Conservation (phyloP, 2,329 filamentous ascomycete species). For the Paecilomyces variotii region DNA sequence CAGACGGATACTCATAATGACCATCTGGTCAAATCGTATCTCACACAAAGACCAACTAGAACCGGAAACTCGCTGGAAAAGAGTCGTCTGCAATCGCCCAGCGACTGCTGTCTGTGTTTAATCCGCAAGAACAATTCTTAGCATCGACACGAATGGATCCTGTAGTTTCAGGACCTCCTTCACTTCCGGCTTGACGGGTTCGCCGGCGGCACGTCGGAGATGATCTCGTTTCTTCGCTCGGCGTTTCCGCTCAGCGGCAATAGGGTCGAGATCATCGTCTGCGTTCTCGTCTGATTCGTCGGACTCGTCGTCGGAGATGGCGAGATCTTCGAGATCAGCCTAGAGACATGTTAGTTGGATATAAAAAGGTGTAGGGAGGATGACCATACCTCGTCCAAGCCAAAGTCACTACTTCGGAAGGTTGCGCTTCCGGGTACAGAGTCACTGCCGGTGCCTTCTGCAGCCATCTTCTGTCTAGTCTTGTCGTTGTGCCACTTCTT, state of each 20-base stretch:
- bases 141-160: conserved; percentile 72
- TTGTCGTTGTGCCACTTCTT: conserved; percentile 99
- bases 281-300: conserved; percentile 58
- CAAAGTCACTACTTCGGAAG: conserved; percentile 82
- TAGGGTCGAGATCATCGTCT: conserved; percentile 76
- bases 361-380: not conserved
- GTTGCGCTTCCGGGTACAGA: conserved; percentile 45
- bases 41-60: not conserved
- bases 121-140: conserved; percentile 71
- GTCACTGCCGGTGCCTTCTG: conserved; percentile 53
- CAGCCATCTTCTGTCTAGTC: conserved; percentile 97
- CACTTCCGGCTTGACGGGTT: conserved; percentile 74
- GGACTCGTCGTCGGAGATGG: conserved; percentile 65
- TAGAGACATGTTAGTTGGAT: conserved; percentile 15
- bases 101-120: conserved; percentile 31
- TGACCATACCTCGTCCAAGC: conserved; percentile 61
- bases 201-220: conserved; percentile 70
- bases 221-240: conserved; percentile 71
- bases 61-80: not conserved
- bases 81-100: not conserved
- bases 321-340: conserved; percentile 75
- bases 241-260: conserved; percentile 73
- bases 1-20: not conserved
- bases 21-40: not conserved
- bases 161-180: conserved; percentile 70